Base-by-base conservation (phyloP, 129 eudicot species). In the Centrapalus pauciflorus region DNA sequence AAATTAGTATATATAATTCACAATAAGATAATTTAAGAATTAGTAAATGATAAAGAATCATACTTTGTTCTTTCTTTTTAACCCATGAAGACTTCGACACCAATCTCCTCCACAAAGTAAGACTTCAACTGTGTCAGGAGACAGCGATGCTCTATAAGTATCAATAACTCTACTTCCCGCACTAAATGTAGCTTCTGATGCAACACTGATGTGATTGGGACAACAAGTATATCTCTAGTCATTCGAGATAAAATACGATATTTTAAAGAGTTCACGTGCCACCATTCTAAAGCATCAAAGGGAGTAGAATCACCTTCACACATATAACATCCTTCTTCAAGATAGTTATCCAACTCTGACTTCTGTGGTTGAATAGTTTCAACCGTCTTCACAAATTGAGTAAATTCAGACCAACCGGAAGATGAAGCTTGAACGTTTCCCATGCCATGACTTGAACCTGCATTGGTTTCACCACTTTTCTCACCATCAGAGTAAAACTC, bases 61-160 rank as follows among this genome's bases (percentile, higher is more conserved):
- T 54, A 54, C 61, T 7, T 23, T 54, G 29, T 54, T 54, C 30
- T 54, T 54, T 17, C 61, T 20, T 54, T 54, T 54, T 20, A 20
- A 4, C 1, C 61, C 61, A 54, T 54, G 61, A n/a, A n/a, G n/a
- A n/a, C n/a, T n/a, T n/a, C n/a, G n/a, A n/a, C n/a, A n/a, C n/a
- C n/a, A n/a, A n/a, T 54, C 62, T 55, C n/a, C 0, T 55, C 62
- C 62, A 55, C 62, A 55, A 55, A 55, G 34, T 9, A 55, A 32
- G 0, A 55, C n/a, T 55, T 55, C 30, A 1, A 55, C 62, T 3
- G 30, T 54, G 3, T 34, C 40, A 3, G 40, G 40, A 5, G 40
- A 34, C 6, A 34, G 9, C 7, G 7, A 34, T 34, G 40, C 40
- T 34, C n/a, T n/a, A n/a, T n/a, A n/a, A n/a, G n/a, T n/a, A n/a